Evolutionary conservation across 495 filamentous ascomycete species (phyloP).

Genomic region (Lepraria neglecta): DNA sequence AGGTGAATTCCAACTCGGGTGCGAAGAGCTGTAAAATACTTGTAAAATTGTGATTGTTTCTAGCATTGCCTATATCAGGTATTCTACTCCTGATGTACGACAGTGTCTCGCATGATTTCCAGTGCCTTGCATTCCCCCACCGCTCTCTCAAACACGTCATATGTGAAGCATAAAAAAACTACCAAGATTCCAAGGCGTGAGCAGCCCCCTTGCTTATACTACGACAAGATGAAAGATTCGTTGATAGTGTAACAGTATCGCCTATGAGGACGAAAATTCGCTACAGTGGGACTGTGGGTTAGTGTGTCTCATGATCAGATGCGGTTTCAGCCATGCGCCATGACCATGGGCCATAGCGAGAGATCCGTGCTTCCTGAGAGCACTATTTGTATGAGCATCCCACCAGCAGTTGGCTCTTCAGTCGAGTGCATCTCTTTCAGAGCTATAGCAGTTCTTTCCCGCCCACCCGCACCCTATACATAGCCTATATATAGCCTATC

Average conservation of each 20-base stretch:
- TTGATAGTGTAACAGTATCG: conserved; percentile 3
- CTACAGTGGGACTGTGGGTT: too few species aligned
- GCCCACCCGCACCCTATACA: too few species aligned
- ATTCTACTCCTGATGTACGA: not conserved
- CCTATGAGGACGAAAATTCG: not conserved
- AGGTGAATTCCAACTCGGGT: not conserved
- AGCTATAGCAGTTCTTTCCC: too few species aligned
- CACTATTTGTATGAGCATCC: too few species aligned
- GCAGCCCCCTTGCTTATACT: not conserved
- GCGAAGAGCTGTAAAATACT: not conserved
- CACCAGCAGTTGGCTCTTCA: too few species aligned
- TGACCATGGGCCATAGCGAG: too few species aligned
- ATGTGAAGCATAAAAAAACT: not conserved
- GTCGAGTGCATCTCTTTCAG: too few species aligned
- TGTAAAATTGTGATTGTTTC: not conserved
- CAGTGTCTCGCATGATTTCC: not conserved
- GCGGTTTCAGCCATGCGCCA: too few species aligned
- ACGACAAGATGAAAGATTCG: conserved; percentile 1
- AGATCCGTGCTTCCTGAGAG: too few species aligned
- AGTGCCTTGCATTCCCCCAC: not conserved
- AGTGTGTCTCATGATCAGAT: too few species aligned
- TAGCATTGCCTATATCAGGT: not conserved
- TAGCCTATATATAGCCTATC: too few species aligned
- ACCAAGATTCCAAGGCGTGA: conserved; percentile 2
- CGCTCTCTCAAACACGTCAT: not conserved